Evolutionary conservation across 2,329 filamentous ascomycete species (phyloP).

Genomic region (Purpureocillium takamizusanense): DNA sequence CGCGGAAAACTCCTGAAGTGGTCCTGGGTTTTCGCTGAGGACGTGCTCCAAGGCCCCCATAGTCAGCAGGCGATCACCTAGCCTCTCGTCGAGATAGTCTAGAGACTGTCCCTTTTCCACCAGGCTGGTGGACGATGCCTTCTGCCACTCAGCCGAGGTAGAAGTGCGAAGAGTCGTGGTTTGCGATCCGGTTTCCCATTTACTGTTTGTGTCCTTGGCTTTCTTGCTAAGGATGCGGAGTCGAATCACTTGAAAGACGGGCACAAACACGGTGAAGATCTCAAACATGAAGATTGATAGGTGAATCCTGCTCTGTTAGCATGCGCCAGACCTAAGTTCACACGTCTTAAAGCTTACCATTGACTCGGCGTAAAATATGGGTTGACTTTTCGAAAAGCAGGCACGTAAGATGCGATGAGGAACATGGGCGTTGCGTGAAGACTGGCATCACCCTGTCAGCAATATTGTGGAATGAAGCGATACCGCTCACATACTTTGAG

Average conservation of each 20-base stretch:
- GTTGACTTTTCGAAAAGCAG: conserved; percentile 40
- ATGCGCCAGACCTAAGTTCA: too few relatives aligned
- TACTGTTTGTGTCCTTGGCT: conserved; percentile 7
- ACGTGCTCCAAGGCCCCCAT: conserved; percentile 54
- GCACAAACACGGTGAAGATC: conserved; percentile 51
- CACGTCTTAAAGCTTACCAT: too few relatives aligned
- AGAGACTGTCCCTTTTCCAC: conserved; percentile 4
- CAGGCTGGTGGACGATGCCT: conserved; percentile 1
- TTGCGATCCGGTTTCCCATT: conserved; percentile 9
- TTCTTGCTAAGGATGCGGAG: conserved; percentile 24
- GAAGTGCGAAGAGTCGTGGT: neutral
- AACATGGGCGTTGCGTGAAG: conserved; percentile 57
- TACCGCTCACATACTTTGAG: conserved; percentile 23
- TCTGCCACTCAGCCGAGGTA: neutral
- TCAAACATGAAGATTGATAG: conserved; percentile 53
- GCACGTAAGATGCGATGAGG: conserved; percentile 45
- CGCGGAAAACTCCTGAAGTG: conserved; percentile 55
- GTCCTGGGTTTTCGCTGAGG: conserved; percentile 45
- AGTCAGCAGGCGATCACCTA: conserved; percentile 37
- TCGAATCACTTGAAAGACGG: conserved; percentile 43
- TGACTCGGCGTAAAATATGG: conserved; percentile 45
- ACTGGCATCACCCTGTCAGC: conserved; percentile 17
- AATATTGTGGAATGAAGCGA: neutral
- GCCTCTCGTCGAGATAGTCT: conserved; percentile 5
- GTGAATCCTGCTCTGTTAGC: conserved; percentile 18